phyloP scores from a whole-genome alignment of 495 filamentous ascomycete species.

The Astrothelium macrocarpum region DNA sequence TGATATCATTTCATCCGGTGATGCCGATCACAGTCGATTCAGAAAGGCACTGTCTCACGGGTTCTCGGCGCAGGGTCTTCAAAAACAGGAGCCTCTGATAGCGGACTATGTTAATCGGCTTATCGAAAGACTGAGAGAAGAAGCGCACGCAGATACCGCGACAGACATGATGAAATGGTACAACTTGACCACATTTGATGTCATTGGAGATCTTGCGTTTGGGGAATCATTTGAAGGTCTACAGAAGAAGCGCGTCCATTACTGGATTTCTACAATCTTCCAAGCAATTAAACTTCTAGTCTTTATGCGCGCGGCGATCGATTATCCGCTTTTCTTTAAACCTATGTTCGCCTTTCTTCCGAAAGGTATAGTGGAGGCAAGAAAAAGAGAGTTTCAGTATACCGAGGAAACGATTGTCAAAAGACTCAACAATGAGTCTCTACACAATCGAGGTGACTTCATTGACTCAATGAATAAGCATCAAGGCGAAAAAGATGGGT shows the following conservation, averaged over 20 bases:
- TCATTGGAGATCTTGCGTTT: conserved; percentile 23
- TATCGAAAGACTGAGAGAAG: not conserved
- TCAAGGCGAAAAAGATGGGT: not conserved
- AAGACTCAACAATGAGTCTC: not conserved
- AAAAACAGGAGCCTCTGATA: conserved; percentile 21
- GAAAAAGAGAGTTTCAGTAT: not conserved
- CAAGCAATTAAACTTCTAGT: no score
- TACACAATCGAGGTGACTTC: not conserved
- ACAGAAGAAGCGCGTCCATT: conserved; percentile 16
- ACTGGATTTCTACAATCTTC: conserved; percentile 24
- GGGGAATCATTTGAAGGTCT: conserved; percentile 22
- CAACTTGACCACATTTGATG: conserved; percentile 24
- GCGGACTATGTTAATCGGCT: conserved; percentile 16
- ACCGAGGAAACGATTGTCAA: not conserved
- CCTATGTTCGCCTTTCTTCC: not conserved
- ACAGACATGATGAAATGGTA: conserved; percentile 22
- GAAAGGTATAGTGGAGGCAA: not conserved
- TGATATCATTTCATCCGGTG: conserved; percentile 4
- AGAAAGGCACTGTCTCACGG: conserved; percentile 19
- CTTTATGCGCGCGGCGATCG: not conserved
- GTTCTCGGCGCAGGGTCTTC: conserved; percentile 22
- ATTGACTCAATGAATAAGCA: not conserved
- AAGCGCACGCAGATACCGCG: not conserved
- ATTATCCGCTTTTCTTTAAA: not conserved
- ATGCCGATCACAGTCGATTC: conserved; percentile 14